Percentiles rank a stretch among this genome's conserved stretches.
Conservation (phyloP, 805 yeast species). For the Sugiyamaella mastotermitis region DNA sequence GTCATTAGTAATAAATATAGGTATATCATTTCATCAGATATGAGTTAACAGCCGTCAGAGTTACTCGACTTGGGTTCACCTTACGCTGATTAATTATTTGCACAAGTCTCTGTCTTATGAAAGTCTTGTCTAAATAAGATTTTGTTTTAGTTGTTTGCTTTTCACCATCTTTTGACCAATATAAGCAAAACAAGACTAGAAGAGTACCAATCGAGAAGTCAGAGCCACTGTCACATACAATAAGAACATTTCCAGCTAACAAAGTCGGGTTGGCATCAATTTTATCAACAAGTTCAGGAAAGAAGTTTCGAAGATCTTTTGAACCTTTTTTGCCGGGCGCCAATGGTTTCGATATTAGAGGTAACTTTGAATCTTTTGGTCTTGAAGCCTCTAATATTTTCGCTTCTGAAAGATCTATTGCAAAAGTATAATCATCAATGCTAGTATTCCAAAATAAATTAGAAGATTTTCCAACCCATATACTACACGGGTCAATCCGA, state of each 20-base stretch:
- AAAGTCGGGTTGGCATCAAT: constrained; percentile 16
- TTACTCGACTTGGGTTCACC: constrained; percentile 71
- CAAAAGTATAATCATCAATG: neutral
- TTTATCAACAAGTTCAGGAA: constrained; percentile 39
- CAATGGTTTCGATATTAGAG: no score
- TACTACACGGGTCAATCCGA: constrained; percentile 1
- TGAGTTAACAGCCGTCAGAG: constrained; percentile 65
- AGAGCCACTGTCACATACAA: constrained; percentile 58
- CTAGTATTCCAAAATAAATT: neutral
- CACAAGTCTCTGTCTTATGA: constrained; percentile 51
- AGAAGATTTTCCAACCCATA: constrained; percentile 12
- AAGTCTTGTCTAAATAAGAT: constrained; percentile 36
- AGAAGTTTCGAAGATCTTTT: constrained; percentile 44
- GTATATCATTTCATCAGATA: constrained; percentile 42
- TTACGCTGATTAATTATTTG: constrained; percentile 41
- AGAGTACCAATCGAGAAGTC: constrained; percentile 64
- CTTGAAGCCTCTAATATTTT: neutral
- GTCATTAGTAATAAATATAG: no score
- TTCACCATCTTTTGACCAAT: constrained; percentile 41
- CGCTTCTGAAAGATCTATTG: constrained; percentile 16
- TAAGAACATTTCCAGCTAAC: constrained; percentile 28
- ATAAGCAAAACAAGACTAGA: constrained; percentile 43
- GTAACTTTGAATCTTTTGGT: no score
- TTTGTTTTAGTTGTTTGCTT: constrained; percentile 10
- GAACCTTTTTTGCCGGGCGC: constrained; percentile 55